Evolutionary conservation across 441 rosid species (phyloP).

Genomic region (Syzygium malaccense): DNA sequence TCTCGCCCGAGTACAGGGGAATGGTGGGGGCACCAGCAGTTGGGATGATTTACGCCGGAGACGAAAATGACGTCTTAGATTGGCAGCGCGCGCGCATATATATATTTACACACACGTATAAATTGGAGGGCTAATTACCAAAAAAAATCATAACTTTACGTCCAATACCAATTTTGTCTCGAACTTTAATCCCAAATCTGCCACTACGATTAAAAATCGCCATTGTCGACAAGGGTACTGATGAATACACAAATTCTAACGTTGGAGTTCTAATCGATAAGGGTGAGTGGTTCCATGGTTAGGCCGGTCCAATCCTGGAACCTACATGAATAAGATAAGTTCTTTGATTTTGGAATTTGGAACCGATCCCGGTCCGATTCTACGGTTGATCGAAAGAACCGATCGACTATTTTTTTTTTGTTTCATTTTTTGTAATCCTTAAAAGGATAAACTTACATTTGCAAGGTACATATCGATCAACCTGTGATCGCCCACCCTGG

Average conservation of each 20-base stretch:
- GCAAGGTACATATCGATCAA: neutral
- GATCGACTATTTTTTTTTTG: neutral
- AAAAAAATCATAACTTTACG: neutral
- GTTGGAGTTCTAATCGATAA: no score
- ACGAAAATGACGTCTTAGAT: neutral
- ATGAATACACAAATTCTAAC: fast-evolving
- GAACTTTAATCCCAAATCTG: neutral
- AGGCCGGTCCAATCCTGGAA: fast-evolving
- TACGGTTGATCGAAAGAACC: neutral
- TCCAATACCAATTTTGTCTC: neutral
- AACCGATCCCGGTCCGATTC: fast-evolving
- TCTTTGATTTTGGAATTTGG: neutral
- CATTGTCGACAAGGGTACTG: neutral
- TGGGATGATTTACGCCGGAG: neutral
- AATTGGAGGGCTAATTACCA: neutral
- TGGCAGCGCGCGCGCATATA: neutral
- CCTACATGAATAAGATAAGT: fast-evolving
- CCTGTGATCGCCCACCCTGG: no score
- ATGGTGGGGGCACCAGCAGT: neutral
- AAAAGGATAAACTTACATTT: neutral
- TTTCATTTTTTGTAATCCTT: neutral
- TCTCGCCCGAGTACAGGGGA: neutral
- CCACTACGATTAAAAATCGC: fast-evolving
- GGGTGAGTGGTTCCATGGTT: fast-evolving
- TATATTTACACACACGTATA: neutral